phyloP scores from a whole-genome alignment of 2,329 filamentous ascomycete genomes.

The Arthrinium puccinioides region DNA sequence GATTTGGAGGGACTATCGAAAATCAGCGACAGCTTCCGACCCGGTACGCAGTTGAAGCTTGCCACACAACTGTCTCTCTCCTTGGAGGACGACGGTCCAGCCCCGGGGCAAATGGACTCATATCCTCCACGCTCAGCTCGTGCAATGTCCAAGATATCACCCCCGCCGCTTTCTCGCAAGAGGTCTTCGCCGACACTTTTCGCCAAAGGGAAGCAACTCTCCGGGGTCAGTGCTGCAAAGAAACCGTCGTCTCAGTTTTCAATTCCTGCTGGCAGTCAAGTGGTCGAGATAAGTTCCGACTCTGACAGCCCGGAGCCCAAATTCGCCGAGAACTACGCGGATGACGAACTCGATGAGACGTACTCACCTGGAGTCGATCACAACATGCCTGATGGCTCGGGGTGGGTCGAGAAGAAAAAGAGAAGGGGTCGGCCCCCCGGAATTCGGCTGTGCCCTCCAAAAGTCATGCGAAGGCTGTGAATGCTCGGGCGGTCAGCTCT shows the following conservation, averaged over 20 bases:
- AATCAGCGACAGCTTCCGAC: conserved; percentile 6
- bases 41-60: conserved; percentile 8
- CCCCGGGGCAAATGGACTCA: not conserved
- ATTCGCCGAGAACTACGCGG: conserved; percentile 27
- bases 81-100: conserved; percentile 6
- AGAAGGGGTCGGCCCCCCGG: too few species aligned
- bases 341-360: conserved; percentile 30
- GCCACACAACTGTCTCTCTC: conserved; percentile 11
- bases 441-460: too few species aligned
- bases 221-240: not conserved
- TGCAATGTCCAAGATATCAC: not conserved
- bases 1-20: conserved; percentile 6
- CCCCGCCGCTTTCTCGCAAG: not conserved
- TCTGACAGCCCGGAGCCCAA: conserved; percentile 18
- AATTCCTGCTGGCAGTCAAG: conserved; percentile 27
- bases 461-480: too few species aligned
- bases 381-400: conserved; percentile 9
- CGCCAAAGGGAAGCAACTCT: not conserved
- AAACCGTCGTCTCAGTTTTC: conserved; percentile 14
- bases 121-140: not conserved
- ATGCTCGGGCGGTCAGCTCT: too few species aligned
- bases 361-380: conserved; percentile 16
- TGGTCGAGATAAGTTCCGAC: conserved; percentile 27
- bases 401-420: conserved; percentile 17
- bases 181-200: conserved; percentile 1